Evolutionary conservation across 208 protist species (phyloP).

Genomic region (Acanthamoeba comandoni): DNA sequence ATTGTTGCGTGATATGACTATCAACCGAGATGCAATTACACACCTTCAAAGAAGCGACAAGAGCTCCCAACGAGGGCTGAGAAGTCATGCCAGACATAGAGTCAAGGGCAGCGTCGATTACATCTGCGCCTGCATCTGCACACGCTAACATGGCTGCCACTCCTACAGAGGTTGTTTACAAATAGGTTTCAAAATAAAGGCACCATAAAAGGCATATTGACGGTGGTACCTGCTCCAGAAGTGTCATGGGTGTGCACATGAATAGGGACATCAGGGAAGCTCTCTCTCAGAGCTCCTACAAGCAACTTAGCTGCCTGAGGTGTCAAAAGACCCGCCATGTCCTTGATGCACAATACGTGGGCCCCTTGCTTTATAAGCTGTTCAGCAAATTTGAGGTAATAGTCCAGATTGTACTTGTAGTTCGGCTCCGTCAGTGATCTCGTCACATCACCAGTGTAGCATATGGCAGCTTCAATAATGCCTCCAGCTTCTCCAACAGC

Average conservation of each 20-base stretch:
- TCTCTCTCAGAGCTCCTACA: constrained; percentile 73
- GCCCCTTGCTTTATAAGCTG: constrained; percentile 81
- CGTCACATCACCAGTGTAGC: constrained; percentile 90
- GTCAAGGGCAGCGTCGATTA: constrained; percentile 90
- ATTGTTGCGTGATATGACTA: no score
- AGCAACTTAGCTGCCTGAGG: constrained; percentile 85
- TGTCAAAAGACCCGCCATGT: constrained; percentile 90
- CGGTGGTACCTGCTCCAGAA: constrained; percentile 87
- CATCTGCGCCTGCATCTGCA: constrained; percentile 89
- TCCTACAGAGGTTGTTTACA: constrained; percentile 25
- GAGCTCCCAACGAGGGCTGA: constrained; percentile 90
- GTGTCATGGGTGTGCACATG: constrained; percentile 95
- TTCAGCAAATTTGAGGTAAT: constrained; percentile 81
- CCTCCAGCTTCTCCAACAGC: constrained; percentile 87
- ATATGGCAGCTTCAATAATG: constrained; percentile 90
- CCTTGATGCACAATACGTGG: constrained; percentile 92
- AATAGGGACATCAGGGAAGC: constrained; percentile 90
- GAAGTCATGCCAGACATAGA: constrained; percentile 91
- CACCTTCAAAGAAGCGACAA: constrained; percentile 85
- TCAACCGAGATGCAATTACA: background rate
- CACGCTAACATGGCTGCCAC: constrained; percentile 90
- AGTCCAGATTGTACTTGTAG: constrained; percentile 89
- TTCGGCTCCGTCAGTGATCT: constrained; percentile 84
- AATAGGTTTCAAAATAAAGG: no score
- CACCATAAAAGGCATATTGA: no score